phyloP scores from a whole-genome alignment of 192 early-diverging fungal species.

The Podila epigama region DNA sequence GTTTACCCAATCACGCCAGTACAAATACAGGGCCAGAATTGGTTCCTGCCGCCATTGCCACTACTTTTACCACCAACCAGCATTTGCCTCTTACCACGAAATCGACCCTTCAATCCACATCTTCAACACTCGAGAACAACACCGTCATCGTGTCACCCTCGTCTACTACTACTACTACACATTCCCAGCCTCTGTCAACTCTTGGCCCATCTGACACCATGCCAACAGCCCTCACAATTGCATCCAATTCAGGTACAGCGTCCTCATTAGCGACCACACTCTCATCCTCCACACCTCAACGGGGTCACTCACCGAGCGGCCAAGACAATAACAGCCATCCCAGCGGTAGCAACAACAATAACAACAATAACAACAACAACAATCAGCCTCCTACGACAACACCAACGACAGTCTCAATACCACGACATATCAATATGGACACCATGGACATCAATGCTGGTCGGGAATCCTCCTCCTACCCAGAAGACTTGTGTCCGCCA shows the following conservation, averaged over 20 bases:
- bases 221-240: background rate
- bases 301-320: no score
- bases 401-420: slow-evolving; percentile 15
- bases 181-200: background rate
- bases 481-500: slow-evolving; percentile 83
- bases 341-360: background rate
- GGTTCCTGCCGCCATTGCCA: background rate
- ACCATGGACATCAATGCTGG: slow-evolving; percentile 20
- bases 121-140: background rate
- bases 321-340: no score
- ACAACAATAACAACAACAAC: background rate
- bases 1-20: slow-evolving; percentile 7
- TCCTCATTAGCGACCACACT: background rate
- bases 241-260: background rate
- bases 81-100: background rate
- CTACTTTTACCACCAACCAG: background rate
- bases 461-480: slow-evolving; percentile 54
- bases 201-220: background rate
- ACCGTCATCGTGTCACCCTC: background rate
- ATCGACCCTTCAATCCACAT: no score
- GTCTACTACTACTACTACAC: background rate
- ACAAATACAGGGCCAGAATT: slow-evolving; percentile 10
- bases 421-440: slow-evolving; percentile 23
- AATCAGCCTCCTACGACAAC: background rate
- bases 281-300: no score